Conservation (phyloP, 768 basidiomycete species). For the Russula vinacea region DNA sequence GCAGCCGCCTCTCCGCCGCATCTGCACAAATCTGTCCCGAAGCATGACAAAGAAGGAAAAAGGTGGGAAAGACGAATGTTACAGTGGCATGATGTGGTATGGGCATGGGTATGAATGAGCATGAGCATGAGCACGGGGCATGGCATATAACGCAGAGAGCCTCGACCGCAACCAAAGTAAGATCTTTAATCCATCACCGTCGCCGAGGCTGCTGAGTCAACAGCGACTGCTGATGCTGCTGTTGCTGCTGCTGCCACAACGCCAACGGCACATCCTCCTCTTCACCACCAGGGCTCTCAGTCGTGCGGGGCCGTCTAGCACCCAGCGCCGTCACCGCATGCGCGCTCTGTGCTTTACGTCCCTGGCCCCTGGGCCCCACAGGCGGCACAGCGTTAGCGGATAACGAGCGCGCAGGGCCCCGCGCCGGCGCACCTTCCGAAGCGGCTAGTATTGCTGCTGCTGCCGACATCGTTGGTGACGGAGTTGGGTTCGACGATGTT, state of each 20-base stretch:
- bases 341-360: slow-evolving; percentile 63
- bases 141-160: neutral
- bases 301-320: slow-evolving; percentile 43
- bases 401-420: slow-evolving; percentile 60
- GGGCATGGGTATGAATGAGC: too few species aligned
- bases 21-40: neutral
- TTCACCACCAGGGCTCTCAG: slow-evolving; percentile 45
- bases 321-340: slow-evolving; percentile 49
- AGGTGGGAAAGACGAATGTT: neutral
- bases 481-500: neutral
- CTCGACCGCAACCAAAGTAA: neutral
- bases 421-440: slow-evolving; percentile 33
- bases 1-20: neutral
- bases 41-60: neutral
- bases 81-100: neutral
- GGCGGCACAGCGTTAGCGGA: slow-evolving; percentile 58
- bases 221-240: slow-evolving; percentile 53
- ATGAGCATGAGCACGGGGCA: neutral
- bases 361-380: slow-evolving; percentile 40
- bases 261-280: slow-evolving; percentile 82
- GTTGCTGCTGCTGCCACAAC: slow-evolving; percentile 60
- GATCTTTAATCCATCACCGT: slow-evolving; percentile 6
- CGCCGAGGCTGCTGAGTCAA: slow-evolving; percentile 14
- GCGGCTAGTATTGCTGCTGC: neutral
- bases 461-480: neutral